Evolutionary conservation across 2,329 filamentous ascomycete genomes (phyloP), one percentile per base, ranked within the genome.

Genomic region (Coniochaeta hoffmannii): DNA sequence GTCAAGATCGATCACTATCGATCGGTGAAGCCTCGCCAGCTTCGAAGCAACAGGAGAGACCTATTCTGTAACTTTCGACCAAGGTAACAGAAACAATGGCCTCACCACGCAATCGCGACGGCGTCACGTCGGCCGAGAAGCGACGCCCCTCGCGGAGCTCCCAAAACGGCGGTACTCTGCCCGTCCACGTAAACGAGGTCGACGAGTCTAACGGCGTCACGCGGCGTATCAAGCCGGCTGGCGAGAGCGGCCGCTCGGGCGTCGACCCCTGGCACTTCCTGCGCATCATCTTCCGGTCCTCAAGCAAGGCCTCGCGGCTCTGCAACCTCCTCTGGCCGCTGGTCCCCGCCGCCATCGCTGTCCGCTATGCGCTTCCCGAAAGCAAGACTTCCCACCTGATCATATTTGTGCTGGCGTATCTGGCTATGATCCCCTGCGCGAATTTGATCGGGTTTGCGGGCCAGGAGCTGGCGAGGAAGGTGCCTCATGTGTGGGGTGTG

Each of bases 321-420:
- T 85, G 88, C 64, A 90, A 90, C 65, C 63, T 89, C 26, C 77
- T 91, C 34, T 91, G 87, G 87, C 88, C 88, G 5, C 76, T 89
- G 58, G 87, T 90, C 1, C 87, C 87, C 7, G 82, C 81, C 30
- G 87, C 87, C 17, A 83, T 91, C 61, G 84, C 76, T n/a, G 72
- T 89, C 54, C 74, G 70, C 65, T 84, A 70, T 41, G 63, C 65
- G 22, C 28, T 65, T 8, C 56, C 61, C 5, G 64, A 69, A 10
- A 58, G 78, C 57, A 28, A 46, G 41, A 46, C 41, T 5, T 46
- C 41, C 5, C 77, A 88, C 61, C 71, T 88, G 1, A 78, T 80
- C 68, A 81, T 86, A 54, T 91, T 91, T 70, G 76, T 81, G 53
- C 76, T 89, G 56, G 85, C 85, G 50, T 91, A 90, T 66, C 80